phyloP scores from a whole-genome alignment of 2,329 filamentous ascomycete genomes.

The Niveomyces coronatus region DNA sequence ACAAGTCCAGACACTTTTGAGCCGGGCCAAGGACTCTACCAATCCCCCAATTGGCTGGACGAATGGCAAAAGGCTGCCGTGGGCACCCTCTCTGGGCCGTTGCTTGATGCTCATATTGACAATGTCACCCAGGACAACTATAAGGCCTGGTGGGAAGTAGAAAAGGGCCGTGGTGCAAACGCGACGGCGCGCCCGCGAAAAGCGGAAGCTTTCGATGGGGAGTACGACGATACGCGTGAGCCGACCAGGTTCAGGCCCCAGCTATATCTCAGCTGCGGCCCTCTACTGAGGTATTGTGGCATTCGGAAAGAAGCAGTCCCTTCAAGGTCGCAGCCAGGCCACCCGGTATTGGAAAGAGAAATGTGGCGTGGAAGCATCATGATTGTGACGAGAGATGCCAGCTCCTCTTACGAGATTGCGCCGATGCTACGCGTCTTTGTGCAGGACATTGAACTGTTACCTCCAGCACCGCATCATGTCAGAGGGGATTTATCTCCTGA shows the following conservation, averaged over 20 bases:
- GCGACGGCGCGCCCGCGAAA: conserved; percentile 38
- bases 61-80: conserved; percentile 64
- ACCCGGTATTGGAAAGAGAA: conserved; percentile 46
- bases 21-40: conserved; percentile 47
- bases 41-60: conserved; percentile 50
- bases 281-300: conserved; percentile 81
- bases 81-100: conserved; percentile 45
- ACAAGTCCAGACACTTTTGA: conserved; percentile 30
- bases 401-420: conserved; percentile 70
- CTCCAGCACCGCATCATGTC: conserved; percentile 63
- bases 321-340: conserved; percentile 17
- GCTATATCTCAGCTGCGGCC: conserved; percentile 81
- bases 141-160: conserved; percentile 70
- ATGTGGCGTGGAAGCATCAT: conserved; percentile 90
- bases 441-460: conserved; percentile 73
- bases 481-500: conserved; percentile 60
- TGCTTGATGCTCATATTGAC: conserved; percentile 47
- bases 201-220: conserved; percentile 55
- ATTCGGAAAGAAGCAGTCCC: conserved; percentile 53
- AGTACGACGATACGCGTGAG: conserved; percentile 52
- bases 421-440: conserved; percentile 78
- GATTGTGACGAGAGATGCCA: conserved; percentile 83
- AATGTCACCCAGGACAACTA: conserved; percentile 32
- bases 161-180: conserved; percentile 35
- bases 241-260: conserved; percentile 71